Base-by-base conservation (phyloP, 352 stramenopile species). In the Phytopythium delawarense region DNA sequence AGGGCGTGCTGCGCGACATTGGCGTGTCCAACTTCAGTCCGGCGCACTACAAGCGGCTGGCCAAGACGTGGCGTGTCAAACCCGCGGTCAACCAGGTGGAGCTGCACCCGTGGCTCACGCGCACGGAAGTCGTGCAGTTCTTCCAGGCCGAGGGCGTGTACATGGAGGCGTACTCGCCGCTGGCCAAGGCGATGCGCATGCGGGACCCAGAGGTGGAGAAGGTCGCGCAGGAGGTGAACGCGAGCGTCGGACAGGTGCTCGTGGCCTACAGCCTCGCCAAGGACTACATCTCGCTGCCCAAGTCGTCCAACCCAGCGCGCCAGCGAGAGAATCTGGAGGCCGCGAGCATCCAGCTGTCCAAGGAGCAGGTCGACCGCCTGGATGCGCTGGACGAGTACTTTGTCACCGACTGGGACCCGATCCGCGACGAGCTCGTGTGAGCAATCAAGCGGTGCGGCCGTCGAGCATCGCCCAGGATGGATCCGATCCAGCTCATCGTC, bases 11-110 rank as follows among this genome's bases (percentile, higher is more conserved):
- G 48, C 65, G 70, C 32, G 77, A 87, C 52, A 87, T 90, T 46
- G 88, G 88, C 23, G 85, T 96, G 20, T 91, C 73, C 54, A 96
- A 96, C 55, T 94, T 93, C 72, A 67, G 75, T 1, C 52, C 81
- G 21, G 67, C 71, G 11, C 85, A 96, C 65, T 72, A 95, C 23
- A 66, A 88, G 62, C 76, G 81, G 56, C 63, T 96, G 0, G 73
- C 82, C 45, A 57, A 71, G 35, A 67, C 75, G 13, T 63, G 60
- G n/a, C 37, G 57, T 21, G 69, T 71, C 23, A 73, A 67, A 20
- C 74, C 78, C 2, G 71, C 72, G 5, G 78, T 85, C 28, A 85
- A 89, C 71, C 77, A 89, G 61, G 72, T 89, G 42, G 66, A 79
- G 44, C 76, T 83, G 57, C 67, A 81, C 52, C 77, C 77, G 8